phyloP scores from a whole-genome alignment of 768 basidiomycete species.

The Lactarius hengduanensis region DNA sequence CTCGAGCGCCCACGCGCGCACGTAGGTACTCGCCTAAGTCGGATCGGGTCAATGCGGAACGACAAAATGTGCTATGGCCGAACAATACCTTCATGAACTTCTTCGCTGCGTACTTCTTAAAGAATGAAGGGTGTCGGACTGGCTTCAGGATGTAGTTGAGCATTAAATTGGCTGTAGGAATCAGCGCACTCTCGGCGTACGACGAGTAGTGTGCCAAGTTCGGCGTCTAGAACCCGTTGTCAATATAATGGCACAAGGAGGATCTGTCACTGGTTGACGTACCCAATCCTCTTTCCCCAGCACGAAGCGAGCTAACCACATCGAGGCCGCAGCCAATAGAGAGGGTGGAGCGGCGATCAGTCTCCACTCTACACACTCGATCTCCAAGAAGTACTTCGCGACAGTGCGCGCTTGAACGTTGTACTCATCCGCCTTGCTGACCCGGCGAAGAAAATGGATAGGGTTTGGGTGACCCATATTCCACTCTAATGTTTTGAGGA shows the following conservation, averaged over 20 bases:
- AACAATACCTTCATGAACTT: conserved; percentile 73
- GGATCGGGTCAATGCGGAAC: neutral
- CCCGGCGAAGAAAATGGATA: conserved; percentile 82
- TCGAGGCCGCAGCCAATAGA: conserved; percentile 74
- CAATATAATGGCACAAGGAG: conserved; percentile 21
- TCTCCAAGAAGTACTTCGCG: conserved; percentile 89
- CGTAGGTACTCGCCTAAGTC: conserved; percentile 72
- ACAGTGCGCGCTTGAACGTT: conserved; percentile 82
- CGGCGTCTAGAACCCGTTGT: conserved; percentile 53
- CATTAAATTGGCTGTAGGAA: conserved; percentile 84
- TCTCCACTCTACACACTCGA: conserved; percentile 77
- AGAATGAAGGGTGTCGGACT: conserved; percentile 70
- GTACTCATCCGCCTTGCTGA: conserved; percentile 92
- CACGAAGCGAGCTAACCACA: conserved; percentile 82
- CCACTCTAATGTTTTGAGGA: conserved; percentile 83
- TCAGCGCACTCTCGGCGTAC: conserved; percentile 74
- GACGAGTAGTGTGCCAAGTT: conserved; percentile 87
- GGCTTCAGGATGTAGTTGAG: conserved; percentile 81
- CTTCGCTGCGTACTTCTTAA: conserved; percentile 86
- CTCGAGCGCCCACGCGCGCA: conserved; percentile 81
- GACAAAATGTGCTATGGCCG: neutral
- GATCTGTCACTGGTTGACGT: conserved; percentile 33
- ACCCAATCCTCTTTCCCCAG: conserved; percentile 89
- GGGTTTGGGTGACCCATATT: conserved; percentile 85
- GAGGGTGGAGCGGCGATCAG: conserved; percentile 75